phyloP scores from a whole-genome alignment of 495 filamentous ascomycete species.

The Talaromyces liani region DNA sequence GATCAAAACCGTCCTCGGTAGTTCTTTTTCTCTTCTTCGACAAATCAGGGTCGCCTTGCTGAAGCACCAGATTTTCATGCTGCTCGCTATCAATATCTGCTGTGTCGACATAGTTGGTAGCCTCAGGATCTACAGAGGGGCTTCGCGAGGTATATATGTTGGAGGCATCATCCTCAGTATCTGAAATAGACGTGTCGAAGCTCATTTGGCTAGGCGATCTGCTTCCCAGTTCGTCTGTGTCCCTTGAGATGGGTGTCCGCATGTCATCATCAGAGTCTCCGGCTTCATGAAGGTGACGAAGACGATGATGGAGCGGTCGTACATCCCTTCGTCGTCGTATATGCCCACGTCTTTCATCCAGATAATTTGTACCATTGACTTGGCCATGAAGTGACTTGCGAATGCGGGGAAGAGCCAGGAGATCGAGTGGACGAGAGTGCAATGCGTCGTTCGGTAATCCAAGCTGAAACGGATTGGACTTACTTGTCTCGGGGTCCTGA shows the following conservation, averaged over 20 bases:
- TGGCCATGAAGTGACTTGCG: constrained; percentile 56
- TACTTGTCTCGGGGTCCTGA: constrained; percentile 54
- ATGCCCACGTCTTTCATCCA: constrained; percentile 66
- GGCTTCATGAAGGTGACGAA: constrained; percentile 48
- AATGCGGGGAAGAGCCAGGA: constrained; percentile 63
- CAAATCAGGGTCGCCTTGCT: constrained; percentile 11
- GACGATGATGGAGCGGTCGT: constrained; percentile 49
- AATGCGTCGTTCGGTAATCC: constrained; percentile 23
- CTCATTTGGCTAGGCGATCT: constrained; percentile 72
- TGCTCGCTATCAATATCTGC: constrained; percentile 5
- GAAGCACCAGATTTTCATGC: constrained; percentile 2
- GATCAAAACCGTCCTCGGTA: constrained; percentile 42
- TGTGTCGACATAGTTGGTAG: neutral
- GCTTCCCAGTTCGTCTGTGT: constrained; percentile 79
- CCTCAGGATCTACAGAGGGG: neutral
- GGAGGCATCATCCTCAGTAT: constrained; percentile 50
- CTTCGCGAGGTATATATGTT: neutral
- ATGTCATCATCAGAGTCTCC: constrained; percentile 56
- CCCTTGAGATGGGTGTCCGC: constrained; percentile 51
- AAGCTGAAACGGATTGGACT: constrained; percentile 39
- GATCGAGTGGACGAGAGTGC: constrained; percentile 40
- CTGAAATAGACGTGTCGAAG: constrained; percentile 55
- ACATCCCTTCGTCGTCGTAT: constrained; percentile 44
- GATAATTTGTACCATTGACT: constrained; percentile 59
- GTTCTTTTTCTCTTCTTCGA: constrained; percentile 65